phyloP scores from a whole-genome alignment of 2,329 filamentous ascomycete genomes.

The Pseudonectria foliicola region DNA sequence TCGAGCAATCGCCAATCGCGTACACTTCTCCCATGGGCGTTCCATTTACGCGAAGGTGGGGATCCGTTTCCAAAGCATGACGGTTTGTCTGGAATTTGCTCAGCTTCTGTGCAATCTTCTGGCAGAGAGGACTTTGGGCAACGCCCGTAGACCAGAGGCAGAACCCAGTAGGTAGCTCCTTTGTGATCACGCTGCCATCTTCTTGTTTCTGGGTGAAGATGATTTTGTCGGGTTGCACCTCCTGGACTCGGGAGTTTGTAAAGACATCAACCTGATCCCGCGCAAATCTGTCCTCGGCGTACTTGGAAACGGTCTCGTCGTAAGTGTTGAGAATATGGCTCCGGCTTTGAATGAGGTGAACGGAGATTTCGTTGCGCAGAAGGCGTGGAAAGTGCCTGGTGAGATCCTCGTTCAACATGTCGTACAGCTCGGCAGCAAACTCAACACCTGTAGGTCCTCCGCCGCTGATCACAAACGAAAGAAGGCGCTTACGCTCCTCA shows the following conservation, averaged over 20 bases:
- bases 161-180: conserved; percentile 92
- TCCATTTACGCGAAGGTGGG: conserved; percentile 82
- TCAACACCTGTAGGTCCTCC: conserved; percentile 96
- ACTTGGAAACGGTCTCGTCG: conserved; percentile 86
- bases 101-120: conserved; percentile 70
- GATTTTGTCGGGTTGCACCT: conserved; percentile 77
- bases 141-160: conserved; percentile 98
- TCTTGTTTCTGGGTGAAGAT: conserved; percentile 78
- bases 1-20: conserved; percentile 90
- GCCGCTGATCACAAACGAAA: conserved; percentile 94
- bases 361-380: conserved; percentile 93
- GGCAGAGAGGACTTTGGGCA: conserved; percentile 72
- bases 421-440: conserved; percentile 92
- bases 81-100: conserved; percentile 73
- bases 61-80: conserved; percentile 89
- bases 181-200: conserved; percentile 67
- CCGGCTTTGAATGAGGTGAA: conserved; percentile 92
- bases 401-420: conserved; percentile 93
- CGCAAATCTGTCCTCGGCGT: conserved; percentile 83
- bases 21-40: conserved; percentile 92
- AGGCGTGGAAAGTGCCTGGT: conserved; percentile 77
- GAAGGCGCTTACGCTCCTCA: conserved; percentile 74
- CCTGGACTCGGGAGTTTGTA: conserved; percentile 88
- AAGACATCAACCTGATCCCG: conserved; percentile 88
- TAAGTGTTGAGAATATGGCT: conserved; percentile 97